These are phyloP conservation scores for Melaleuca quinquenervia DNA, from an alignment of 345 rosid species.

Conservation along the genomic window DNA sequence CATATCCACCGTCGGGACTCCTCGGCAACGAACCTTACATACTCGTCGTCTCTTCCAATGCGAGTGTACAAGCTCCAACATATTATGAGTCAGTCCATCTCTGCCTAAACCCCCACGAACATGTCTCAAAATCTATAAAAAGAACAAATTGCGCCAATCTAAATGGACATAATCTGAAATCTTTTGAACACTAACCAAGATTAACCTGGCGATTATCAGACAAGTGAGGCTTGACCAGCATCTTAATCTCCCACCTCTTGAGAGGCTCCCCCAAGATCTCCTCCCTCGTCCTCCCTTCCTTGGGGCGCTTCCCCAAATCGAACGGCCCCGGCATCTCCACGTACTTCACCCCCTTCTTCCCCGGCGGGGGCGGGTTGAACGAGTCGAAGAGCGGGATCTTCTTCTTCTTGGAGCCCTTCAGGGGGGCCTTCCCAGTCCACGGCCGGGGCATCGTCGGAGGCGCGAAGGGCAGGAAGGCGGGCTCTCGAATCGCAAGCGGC, in stretches of 20 bases:
- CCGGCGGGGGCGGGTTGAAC: slow-evolving; percentile 52
- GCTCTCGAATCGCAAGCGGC: slow-evolving; percentile 86
- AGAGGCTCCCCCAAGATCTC: slow-evolving; percentile 80
- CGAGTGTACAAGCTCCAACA: slow-evolving; percentile 82
- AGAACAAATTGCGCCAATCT: background rate
- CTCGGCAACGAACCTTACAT: slow-evolving; percentile 76
- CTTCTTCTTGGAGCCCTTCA: slow-evolving; percentile 61
- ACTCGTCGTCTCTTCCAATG: slow-evolving; percentile 89
- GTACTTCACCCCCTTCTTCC: slow-evolving; percentile 41
- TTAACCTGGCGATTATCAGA: slow-evolving; percentile 84
- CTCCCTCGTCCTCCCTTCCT: slow-evolving; percentile 47
- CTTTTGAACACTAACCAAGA: slow-evolving; percentile 44
- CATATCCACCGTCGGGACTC: slow-evolving; percentile 93
- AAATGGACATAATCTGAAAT: background rate
- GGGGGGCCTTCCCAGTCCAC: slow-evolving; percentile 97
- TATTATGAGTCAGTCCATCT: slow-evolving; percentile 92
- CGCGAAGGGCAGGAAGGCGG: slow-evolving; percentile 85
- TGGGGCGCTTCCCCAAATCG: slow-evolving; percentile 52
- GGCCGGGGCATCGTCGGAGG: slow-evolving; percentile 96
- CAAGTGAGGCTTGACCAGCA: slow-evolving; percentile 56
- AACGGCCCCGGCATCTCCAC: slow-evolving; percentile 76
- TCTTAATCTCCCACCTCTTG: slow-evolving; percentile 68
- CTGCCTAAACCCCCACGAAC: slow-evolving; percentile 36
- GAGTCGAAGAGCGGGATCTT: slow-evolving; percentile 77
- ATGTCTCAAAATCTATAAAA: background rate